These are phyloP conservation scores for Melanomma pulvis-pyrius DNA, from an alignment of 495 filamentous ascomycete species.

Conservation along the genomic window DNA sequence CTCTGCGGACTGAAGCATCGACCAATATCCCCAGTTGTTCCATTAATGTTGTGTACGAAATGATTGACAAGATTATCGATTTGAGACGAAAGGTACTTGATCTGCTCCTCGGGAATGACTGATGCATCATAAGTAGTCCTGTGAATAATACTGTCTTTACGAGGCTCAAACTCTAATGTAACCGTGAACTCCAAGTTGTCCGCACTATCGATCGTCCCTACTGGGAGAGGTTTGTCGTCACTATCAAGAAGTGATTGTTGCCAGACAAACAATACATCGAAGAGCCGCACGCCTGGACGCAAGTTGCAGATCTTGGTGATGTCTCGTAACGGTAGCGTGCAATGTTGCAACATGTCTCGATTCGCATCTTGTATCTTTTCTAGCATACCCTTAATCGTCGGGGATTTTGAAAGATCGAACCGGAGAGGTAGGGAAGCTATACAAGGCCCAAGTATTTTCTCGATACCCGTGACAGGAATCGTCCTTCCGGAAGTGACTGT, in stretches of 20 bases:
- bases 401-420: constrained; percentile 51
- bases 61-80: constrained; percentile 55
- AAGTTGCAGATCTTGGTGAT: constrained; percentile 63
- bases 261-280: constrained; percentile 75
- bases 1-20: constrained; percentile 44
- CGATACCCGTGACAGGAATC: constrained; percentile 64
- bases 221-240: constrained; percentile 35
- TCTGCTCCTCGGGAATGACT: constrained; percentile 54
- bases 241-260: constrained; percentile 64
- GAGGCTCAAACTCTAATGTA: constrained; percentile 70
- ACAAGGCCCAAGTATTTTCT: constrained; percentile 72
- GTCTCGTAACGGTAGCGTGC: constrained; percentile 61
- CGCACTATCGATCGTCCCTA: constrained; percentile 56
- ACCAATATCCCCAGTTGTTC: constrained; percentile 45
- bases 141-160: constrained; percentile 44
- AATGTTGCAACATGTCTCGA: constrained; percentile 61
- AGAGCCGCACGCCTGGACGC: constrained; percentile 54
- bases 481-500: constrained; percentile 76
- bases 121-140: constrained; percentile 58
- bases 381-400: constrained; percentile 60
- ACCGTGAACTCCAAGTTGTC: constrained; percentile 76
- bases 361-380: constrained; percentile 61
- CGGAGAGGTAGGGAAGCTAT: constrained; percentile 70
- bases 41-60: constrained; percentile 50
- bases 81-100: constrained; percentile 58